These are phyloP conservation scores for Coniella lustricola DNA, from an alignment of 2,329 filamentous ascomycete genomes.

Conservation along the genomic window DNA sequence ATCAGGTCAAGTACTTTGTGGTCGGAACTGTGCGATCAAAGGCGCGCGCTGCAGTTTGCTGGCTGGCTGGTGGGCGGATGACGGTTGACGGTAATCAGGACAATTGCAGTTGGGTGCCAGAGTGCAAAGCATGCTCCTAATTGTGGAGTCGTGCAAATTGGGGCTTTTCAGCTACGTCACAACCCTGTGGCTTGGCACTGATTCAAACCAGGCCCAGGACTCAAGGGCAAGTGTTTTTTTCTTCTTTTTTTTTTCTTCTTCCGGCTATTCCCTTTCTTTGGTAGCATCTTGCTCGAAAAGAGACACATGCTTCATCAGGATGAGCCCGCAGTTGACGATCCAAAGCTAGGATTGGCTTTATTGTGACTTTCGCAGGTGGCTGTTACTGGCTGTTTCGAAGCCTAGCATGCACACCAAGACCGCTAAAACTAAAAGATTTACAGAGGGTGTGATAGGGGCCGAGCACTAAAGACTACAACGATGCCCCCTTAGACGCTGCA, in stretches of 20 bases:
- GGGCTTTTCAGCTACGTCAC: conserved; percentile 4
- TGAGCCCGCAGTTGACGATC: too few relatives aligned
- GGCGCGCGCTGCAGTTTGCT: neutral
- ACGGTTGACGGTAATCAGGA: neutral
- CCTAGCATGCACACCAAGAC: too few relatives aligned
- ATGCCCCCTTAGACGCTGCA: too few relatives aligned
- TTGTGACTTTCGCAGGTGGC: too few relatives aligned
- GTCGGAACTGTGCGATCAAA: neutral
- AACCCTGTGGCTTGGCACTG: neutral
- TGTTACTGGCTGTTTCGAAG: too few relatives aligned
- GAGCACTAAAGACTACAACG: too few relatives aligned
- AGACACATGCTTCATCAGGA: neutral
- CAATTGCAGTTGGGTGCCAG: neutral
- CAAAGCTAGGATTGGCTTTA: too few relatives aligned
- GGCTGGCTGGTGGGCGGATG: neutral
- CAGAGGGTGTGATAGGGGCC: too few relatives aligned
- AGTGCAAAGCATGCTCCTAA: conserved; percentile 2
- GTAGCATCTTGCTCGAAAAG: neutral
- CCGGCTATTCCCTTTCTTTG: too few relatives aligned
- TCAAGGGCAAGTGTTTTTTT: neutral
- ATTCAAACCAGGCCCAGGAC: too few relatives aligned
- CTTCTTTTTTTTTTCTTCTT: neutral
- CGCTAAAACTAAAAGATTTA: too few relatives aligned
- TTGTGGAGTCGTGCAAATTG: conserved; percentile 5
- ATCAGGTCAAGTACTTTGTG: neutral